Base-by-base conservation (phyloP, 1,284 basidiomycete species). In the Ceratobasidium theobromae region DNA sequence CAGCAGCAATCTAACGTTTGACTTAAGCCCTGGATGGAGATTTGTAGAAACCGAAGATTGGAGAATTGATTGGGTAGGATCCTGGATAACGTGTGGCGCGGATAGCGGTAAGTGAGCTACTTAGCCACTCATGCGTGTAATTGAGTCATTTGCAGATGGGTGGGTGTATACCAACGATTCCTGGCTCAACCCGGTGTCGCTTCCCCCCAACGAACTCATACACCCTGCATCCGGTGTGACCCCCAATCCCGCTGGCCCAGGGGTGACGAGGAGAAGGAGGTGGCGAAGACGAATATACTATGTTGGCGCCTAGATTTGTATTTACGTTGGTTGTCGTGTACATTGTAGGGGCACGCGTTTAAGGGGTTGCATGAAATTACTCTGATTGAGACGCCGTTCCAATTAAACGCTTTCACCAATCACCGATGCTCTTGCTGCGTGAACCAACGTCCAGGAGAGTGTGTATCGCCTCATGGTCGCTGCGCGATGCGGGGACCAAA, bases 81-180 rank as follows among this genome's bases (percentile, higher is more conserved):
- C 71, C 4, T 89, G 88, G 88, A 78, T 79, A 1, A 75, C 73
- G 9, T 77, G 75, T 54, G 78, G 79, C 11, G 77, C 79, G 5
- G 84, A 86, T 75, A 85, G 86, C 77, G 83, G 86, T 86, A 70
- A 52, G 77, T 72, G 12, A 12, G 6, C 8, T 16, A 43, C 18
- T 60, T 45, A 16, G 23, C 25, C 62, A 25, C 41, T 18, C 65
- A 33, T 32, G 18, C 65, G 46, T 23, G 66, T 28, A 40, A 30
- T 38, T 32, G 65, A 41, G 41, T 65, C 11, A 8, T 57, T 46
- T 68, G 1, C 67, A 86, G 88, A 82, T 72, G 89, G 88, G 4
- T 91, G 89, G 88, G 82, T 88, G 14, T 90, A 91, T 71, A 87
- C 86, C 3, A 87, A 88, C 67, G 87, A 90, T 69, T 76, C 80